Conservation (phyloP, 345 rosid species). For the Hibiscus syriacus region DNA sequence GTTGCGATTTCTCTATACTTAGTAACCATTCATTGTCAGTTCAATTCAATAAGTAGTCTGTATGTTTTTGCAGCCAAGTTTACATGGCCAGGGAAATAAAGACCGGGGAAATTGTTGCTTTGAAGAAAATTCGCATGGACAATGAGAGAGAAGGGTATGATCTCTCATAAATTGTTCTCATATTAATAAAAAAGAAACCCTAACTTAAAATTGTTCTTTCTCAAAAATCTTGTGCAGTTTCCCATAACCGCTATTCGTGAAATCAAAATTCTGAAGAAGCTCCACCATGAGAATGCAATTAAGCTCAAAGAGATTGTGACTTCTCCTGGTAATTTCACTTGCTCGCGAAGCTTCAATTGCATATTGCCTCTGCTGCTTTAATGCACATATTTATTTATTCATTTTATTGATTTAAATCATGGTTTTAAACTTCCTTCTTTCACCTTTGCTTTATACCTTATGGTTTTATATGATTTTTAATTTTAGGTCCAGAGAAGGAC, state of each 20-base stretch:
- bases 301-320: conserved; percentile 73
- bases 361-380: background rate
- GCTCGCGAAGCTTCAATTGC: background rate
- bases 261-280: conserved; percentile 71
- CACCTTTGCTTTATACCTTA: background rate
- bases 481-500: conserved; percentile 75
- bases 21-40: background rate
- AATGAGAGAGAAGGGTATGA: conserved; percentile 88
- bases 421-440: background rate
- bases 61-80: conserved; percentile 61
- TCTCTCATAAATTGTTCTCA: background rate
- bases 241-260: conserved; percentile 81
- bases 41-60: background rate
- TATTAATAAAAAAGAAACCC: background rate
- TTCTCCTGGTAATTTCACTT: conserved; percentile 48
- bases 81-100: conserved; percentile 88
- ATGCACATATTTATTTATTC: background rate
- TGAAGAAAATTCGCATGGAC: conserved; percentile 96
- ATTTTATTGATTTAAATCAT: background rate
- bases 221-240: conserved; percentile 30
- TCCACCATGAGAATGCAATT: conserved; percentile 65
- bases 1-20: background rate
- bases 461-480: background rate
- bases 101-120: conserved; percentile 88
- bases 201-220: background rate